Evolutionary conservation across 192 early-diverging fungal species (phyloP).

Genomic region (Coemansia sp.): DNA sequence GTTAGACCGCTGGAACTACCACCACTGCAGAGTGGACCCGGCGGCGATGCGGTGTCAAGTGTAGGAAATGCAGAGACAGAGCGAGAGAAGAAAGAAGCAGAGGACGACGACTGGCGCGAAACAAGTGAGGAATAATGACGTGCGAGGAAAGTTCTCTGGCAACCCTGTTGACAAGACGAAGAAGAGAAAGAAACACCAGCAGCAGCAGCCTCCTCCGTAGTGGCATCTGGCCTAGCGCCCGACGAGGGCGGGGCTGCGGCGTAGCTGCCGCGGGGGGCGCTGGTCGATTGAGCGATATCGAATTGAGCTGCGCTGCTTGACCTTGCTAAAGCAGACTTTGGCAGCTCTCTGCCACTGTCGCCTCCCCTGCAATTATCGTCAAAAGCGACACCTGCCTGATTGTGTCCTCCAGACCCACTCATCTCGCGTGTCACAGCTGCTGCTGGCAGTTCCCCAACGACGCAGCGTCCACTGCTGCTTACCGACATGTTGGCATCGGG

Average conservation of each 20-base stretch:
- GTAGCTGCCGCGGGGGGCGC: conserved; percentile 3
- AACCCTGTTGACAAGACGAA: conserved; percentile 9
- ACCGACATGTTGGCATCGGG: conserved; percentile 12
- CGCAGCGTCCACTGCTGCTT: not conserved
- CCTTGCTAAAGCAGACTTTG: not conserved
- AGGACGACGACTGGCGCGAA: not conserved
- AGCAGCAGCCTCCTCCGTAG: not conserved
- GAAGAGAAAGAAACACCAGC: conserved; percentile 7
- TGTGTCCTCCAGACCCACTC: conserved; percentile 7
- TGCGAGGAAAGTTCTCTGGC: not conserved
- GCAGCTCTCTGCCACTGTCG: not conserved
- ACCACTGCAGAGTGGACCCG: not conserved
- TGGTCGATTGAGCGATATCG: conserved; percentile 2
- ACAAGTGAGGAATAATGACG: not conserved
- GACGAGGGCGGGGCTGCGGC: conserved; percentile 5
- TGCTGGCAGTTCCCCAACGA: not conserved
- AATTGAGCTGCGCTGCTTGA: not conserved
- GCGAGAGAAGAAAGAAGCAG: not conserved
- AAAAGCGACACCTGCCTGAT: conserved; percentile 1
- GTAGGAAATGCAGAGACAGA: conserved; percentile 4
- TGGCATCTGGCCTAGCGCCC: not conserved
- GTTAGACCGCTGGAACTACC: not conserved
- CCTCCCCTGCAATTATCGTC: conserved; percentile 8
- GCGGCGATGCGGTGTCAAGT: conserved; percentile 11
- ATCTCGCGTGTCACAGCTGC: conserved; percentile 3